These are phyloP conservation scores for Cucurbita moschata DNA, from an alignment of 306 rosid genomes.

Conservation along the genomic window DNA sequence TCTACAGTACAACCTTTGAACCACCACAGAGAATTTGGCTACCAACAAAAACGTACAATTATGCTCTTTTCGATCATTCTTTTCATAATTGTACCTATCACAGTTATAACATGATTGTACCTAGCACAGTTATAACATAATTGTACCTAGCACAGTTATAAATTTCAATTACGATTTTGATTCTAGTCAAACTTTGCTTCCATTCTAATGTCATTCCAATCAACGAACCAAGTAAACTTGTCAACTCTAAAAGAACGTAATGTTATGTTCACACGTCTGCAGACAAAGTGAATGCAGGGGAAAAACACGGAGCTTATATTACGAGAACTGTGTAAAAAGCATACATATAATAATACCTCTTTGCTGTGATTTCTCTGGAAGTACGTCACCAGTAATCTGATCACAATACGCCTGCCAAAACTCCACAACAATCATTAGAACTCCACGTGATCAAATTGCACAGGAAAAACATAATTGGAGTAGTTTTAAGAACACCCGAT, in stretches of 20 bases:
- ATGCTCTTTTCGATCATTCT: not conserved
- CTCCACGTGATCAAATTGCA: constrained; percentile 3
- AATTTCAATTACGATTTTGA: not conserved
- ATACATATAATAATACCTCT: constrained; percentile 37
- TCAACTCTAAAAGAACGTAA: not conserved
- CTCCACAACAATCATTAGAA: constrained; percentile 8
- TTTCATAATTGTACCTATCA: not conserved
- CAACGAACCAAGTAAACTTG: not conserved
- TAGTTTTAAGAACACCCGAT: not conserved
- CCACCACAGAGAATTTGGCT: not conserved
- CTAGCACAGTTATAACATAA: no score
- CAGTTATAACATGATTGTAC: not conserved
- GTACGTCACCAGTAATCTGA: constrained; percentile 75
- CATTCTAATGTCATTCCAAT: not conserved
- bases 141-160: not conserved
- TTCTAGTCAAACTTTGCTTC: not conserved
- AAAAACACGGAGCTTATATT: not conserved
- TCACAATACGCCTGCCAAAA: constrained; percentile 88
- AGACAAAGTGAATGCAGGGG: not conserved
- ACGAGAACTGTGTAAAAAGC: not conserved
- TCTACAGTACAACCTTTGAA: not conserved
- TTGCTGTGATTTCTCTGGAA: constrained; percentile 91
- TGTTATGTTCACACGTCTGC: not conserved
- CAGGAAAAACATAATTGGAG: not conserved
- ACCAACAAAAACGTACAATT: not conserved